These are phyloP conservation scores for Lipomyces sp. DNA, from an alignment of 805 yeast genomes.

Conservation along the genomic window DNA sequence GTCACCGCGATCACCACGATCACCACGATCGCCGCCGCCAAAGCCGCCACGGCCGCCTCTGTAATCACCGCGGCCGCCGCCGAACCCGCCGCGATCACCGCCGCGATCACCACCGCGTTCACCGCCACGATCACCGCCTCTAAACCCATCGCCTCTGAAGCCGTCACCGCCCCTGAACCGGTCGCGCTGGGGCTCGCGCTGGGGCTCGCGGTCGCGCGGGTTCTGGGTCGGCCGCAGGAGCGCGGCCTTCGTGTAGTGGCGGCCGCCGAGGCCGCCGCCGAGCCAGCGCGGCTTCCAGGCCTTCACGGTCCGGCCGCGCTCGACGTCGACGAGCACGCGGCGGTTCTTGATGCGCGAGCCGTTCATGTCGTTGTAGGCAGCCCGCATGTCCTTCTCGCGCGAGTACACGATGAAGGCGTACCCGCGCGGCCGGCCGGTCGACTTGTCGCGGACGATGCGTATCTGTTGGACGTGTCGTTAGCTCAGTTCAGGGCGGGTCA, in stretches of 20 bases:
- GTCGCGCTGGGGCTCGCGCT: slow-evolving; percentile 2
- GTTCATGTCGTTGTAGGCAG: slow-evolving; percentile 60
- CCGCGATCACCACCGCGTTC: slow-evolving; percentile 30
- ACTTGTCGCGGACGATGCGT: slow-evolving; percentile 55
- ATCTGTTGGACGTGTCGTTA: no score
- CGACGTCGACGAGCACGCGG: slow-evolving; percentile 45
- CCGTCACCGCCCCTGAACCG: slow-evolving; percentile 8
- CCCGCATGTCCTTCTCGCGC: slow-evolving; percentile 55
- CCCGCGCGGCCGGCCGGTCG: slow-evolving; percentile 61
- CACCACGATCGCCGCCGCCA: slow-evolving; percentile 7
- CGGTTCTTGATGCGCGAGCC: slow-evolving; percentile 52
- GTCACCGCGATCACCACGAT: slow-evolving; percentile 11
- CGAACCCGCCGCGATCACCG: slow-evolving; percentile 24
- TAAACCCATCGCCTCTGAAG: neutral
- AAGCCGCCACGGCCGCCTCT: slow-evolving; percentile 14
- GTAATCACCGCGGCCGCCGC: slow-evolving; percentile 12
- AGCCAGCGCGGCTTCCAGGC: slow-evolving; percentile 46
- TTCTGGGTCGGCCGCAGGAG: slow-evolving; percentile 20
- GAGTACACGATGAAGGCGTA: slow-evolving; percentile 80
- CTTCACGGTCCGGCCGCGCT: slow-evolving; percentile 40
- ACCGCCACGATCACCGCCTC: slow-evolving; percentile 26
- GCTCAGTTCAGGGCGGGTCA: no score
- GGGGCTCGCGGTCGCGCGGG: slow-evolving; percentile 23
- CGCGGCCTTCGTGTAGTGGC: slow-evolving; percentile 51
- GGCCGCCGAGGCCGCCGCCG: slow-evolving; percentile 94